Base-by-base conservation (phyloP, 2,329 filamentous ascomycete species). In the Microsporum canis region DNA sequence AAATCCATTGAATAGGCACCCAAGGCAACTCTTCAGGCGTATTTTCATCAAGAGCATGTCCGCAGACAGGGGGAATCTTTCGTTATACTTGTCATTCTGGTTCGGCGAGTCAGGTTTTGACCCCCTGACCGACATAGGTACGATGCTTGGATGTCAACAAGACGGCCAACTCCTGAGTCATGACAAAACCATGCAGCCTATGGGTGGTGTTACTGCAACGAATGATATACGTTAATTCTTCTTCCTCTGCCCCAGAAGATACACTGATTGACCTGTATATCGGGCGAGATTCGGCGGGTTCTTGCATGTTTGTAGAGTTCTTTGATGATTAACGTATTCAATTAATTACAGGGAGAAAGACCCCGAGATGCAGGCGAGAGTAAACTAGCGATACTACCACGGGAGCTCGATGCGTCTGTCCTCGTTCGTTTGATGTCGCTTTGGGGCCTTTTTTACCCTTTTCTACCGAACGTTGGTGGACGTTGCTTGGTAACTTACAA, bases 21-120 rank as follows among this genome's bases (percentile, higher is more conserved):
- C 51, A 55, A 55, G 51, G 51, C 51, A n/a, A 55, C 17, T 31
- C 51, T 55, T 27, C 51, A 55, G 51, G 51, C 51, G 33, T 12
- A 55, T 31, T 55, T 55, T 38, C 14, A n/a, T 36, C 2, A 33
- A 12, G 6, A 7, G 12, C 14, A n/a, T 23, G n/a, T 7, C 31
- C 17, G 51, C 51, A 36, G 14, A 5, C 31, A 36, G 27, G 27
- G 7, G 8, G 45, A 47, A 23, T 23, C 7, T 10, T 4, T 14
- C 23, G 23, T 51, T 51, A 23, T 8, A 29, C 27, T 31, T 8
- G 2, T 29, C 27, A 14, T 51, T 31, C 45, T 29, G 10, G 45
- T 51, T 31, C 10, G 7, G 12, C 45, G 27, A 51, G 45, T 33
- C 45, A 51, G 45, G 17, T 23, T 51, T n/a, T 43, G n/a, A 4